phyloP scores from a whole-genome alignment of 2,329 filamentous ascomycete genomes.

The Fusarium scirpi region DNA sequence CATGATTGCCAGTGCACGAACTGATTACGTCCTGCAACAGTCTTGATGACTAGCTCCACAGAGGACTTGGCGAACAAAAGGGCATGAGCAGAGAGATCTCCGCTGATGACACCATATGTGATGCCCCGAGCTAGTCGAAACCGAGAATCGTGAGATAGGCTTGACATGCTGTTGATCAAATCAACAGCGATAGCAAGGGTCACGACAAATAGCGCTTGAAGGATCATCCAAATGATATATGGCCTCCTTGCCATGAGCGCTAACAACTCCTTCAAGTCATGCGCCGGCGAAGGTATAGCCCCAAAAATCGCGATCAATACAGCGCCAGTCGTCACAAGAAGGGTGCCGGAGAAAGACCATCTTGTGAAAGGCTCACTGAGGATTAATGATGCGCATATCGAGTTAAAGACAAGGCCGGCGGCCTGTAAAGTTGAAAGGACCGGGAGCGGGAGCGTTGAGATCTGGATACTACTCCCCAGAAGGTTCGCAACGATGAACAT shows the following conservation, averaged over 20 bases:
- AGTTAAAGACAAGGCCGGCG: slow-evolving; percentile 97
- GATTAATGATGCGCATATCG: slow-evolving; percentile 93
- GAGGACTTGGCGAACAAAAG: slow-evolving; percentile 95
- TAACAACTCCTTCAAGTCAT: slow-evolving; percentile 85
- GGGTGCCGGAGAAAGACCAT: slow-evolving; percentile 90
- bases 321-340: slow-evolving; percentile 89
- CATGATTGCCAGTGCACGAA: slow-evolving; percentile 97
- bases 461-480: slow-evolving; percentile 95
- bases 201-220: slow-evolving; percentile 79
- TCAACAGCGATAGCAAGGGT: slow-evolving; percentile 74
- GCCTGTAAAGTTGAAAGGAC: slow-evolving; percentile 96
- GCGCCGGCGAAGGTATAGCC: slow-evolving; percentile 91
- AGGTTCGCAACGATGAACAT: slow-evolving; percentile 97
- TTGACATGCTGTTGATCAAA: slow-evolving; percentile 63
- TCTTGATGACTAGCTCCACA: slow-evolving; percentile 90
- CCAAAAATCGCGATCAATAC: slow-evolving; percentile 93
- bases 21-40: slow-evolving; percentile 88
- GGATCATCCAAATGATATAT: slow-evolving; percentile 90
- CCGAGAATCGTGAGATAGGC: slow-evolving; percentile 69
- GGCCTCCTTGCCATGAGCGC: slow-evolving; percentile 76
- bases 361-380: slow-evolving; percentile 93
- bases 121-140: slow-evolving; percentile 84
- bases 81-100: slow-evolving; percentile 92
- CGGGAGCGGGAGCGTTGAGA: slow-evolving; percentile 92
- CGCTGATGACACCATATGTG: slow-evolving; percentile 89